Base-by-base conservation (phyloP, 768 basidiomycete species). In the Termitomyces eurrhizus region DNA sequence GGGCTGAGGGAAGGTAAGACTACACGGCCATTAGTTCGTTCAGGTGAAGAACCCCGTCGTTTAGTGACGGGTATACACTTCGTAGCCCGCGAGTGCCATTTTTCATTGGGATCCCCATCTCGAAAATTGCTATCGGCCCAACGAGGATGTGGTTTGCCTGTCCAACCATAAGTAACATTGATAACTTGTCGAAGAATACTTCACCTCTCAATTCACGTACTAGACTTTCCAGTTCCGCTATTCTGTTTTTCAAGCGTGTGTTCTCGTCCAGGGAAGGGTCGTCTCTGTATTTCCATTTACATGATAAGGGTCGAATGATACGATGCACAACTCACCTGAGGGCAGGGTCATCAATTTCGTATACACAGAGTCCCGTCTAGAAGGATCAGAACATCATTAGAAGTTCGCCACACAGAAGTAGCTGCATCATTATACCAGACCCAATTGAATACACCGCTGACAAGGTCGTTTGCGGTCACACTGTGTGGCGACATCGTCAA, bases 381-480 rank as follows among this genome's bases (percentile, higher is more conserved):
- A 52, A 33, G 16, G 18, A 52, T 42, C 7, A 36, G 16, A 24
- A 57, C 24, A 14, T 62, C 56, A 60, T 55, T 54, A 41, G 39
- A 44, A 42, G 18, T 36, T 44, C 21, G 53, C 59, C 48, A 60
- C 48, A 59, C 50, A 41, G 14, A 54, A 44, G 52, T 64, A 48
- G 29, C 48, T 63, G 35, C 58, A 57, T n/a, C 21, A 42, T 1
- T 72, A 62, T 76, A 93, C 93, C 73, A 95, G 75, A 58, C 93
- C 92, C 24, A 95, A 83, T 64, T 94, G 90, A 59, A 94, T 95
- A 74, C 93, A 95, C 53, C 93, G 80, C 67, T 90, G 88, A 74
- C 94, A 96, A 21, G 94, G 94, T 44, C 94, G 82, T 70, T 94
- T 94, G 59, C 94, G 81, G 75, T 96, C 94, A 70, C 94, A 96